Evolutionary conservation across 306 rosid species (phyloP).

Genomic region (Dalbergia cultrata): DNA sequence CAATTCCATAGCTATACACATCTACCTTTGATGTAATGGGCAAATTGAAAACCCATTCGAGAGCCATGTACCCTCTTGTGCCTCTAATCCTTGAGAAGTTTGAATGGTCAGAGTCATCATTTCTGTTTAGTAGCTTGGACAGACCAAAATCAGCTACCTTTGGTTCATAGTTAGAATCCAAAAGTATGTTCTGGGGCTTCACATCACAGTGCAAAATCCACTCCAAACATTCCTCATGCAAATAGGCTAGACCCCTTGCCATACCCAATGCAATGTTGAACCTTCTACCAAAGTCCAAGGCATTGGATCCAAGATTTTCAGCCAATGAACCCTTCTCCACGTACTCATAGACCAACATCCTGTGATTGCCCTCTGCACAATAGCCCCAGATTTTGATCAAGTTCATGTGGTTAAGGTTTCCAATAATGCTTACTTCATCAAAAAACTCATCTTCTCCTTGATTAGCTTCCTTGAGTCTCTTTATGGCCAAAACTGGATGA

Average conservation of each 20-base stretch:
- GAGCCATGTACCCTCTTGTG: neutral
- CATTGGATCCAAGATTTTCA: slow-evolving; percentile 33
- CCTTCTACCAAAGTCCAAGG: slow-evolving; percentile 47
- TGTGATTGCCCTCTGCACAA: slow-evolving; percentile 56
- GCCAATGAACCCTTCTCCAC: slow-evolving; percentile 59
- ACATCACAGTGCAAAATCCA: slow-evolving; percentile 68
- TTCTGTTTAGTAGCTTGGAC: slow-evolving; percentile 52
- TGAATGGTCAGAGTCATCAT: slow-evolving; percentile 9
- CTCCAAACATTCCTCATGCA: slow-evolving; percentile 67
- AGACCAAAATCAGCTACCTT: slow-evolving; percentile 62
- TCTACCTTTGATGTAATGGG: neutral
- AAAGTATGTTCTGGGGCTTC: slow-evolving; percentile 60
- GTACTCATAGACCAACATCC: slow-evolving; percentile 57
- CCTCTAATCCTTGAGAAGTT: slow-evolving; percentile 50
- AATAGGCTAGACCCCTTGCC: slow-evolving; percentile 62
- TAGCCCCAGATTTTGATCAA: slow-evolving; percentile 66
- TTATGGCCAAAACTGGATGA: slow-evolving; percentile 51
- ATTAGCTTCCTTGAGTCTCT: slow-evolving; percentile 44
- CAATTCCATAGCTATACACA: neutral
- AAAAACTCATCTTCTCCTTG: slow-evolving; percentile 63
- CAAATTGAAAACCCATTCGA: neutral
- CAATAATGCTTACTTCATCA: slow-evolving; percentile 55
- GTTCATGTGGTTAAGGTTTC: slow-evolving; percentile 60
- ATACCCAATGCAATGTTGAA: slow-evolving; percentile 57
- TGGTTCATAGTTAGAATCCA: slow-evolving; percentile 46